phyloP scores from a whole-genome alignment of 2,329 filamentous ascomycete species.

The Fusarium chuoi region DNA sequence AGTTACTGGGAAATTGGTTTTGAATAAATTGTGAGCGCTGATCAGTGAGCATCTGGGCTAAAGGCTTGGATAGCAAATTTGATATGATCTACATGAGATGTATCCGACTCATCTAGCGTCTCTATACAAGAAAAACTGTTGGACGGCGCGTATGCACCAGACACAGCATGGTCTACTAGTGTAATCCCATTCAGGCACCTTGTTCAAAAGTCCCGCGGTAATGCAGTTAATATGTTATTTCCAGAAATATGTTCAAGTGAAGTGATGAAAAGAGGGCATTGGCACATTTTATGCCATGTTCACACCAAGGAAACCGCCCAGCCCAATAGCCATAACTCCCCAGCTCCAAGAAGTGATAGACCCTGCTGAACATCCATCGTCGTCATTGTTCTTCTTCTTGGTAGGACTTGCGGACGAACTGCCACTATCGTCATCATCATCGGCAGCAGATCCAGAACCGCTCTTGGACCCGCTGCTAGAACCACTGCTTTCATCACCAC shows the following conservation, averaged over 20 bases:
- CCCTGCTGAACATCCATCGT: constrained; percentile 17
- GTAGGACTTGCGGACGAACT: neutral
- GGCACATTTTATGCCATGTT: neutral
- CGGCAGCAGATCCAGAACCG: neutral
- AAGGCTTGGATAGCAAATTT: neutral
- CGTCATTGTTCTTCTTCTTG: neutral
- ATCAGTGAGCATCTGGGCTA: neutral
- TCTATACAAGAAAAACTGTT: neutral
- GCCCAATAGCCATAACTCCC: constrained; percentile 4
- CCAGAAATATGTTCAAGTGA: neutral
- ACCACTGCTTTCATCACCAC: neutral
- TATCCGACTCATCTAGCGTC: neutral
- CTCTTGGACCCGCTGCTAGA: neutral
- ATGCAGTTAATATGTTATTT: neutral
- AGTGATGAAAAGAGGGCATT: neutral
- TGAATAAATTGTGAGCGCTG: neutral
- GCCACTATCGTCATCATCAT: neutral
- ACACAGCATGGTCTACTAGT: rapidly evolving
- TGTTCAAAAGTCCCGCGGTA: neutral
- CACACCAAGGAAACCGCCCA: constrained; percentile 8
- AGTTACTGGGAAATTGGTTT: no score
- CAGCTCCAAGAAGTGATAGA: neutral
- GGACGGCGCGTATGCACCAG: neutral
- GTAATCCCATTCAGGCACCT: neutral
- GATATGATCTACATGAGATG: neutral